Evolutionary conservation across 805 yeast species (phyloP).

Genomic region (Huiozyma sinensis): DNA sequence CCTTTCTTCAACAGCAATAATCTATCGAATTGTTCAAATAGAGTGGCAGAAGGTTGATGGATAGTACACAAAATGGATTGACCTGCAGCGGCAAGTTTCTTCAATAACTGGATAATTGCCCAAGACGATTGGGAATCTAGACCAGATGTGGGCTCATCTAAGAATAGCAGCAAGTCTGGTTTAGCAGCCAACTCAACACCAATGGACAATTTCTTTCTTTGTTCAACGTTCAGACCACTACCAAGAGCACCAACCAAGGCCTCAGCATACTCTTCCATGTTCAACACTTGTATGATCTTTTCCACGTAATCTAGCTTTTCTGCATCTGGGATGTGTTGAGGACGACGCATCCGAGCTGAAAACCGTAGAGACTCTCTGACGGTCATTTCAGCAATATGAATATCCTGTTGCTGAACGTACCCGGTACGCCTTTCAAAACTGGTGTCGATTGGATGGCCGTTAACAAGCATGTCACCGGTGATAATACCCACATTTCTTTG

Average conservation of each 20-base stretch:
- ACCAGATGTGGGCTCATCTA: constrained; percentile 62
- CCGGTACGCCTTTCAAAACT: constrained; percentile 51
- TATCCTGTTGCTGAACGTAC: constrained; percentile 65
- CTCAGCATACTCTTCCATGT: constrained; percentile 53
- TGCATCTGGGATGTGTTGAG: constrained; percentile 33
- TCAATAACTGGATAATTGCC: constrained; percentile 49
- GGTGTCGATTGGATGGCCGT: constrained; percentile 42
- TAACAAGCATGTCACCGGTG: constrained; percentile 49
- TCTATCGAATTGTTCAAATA: constrained; percentile 52
- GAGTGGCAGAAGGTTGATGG: constrained; percentile 58
- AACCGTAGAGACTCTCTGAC: constrained; percentile 62
- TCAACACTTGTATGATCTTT: constrained; percentile 47
- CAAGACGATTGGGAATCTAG: constrained; percentile 48
- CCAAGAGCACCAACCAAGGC: constrained; percentile 64
- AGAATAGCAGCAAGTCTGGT: constrained; percentile 44
- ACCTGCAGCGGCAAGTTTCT: constrained; percentile 48
- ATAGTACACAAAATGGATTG: constrained; percentile 64
- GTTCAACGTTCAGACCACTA: constrained; percentile 51
- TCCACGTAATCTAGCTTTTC: constrained; percentile 59
- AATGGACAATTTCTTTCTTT: constrained; percentile 47
- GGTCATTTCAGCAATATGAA: constrained; percentile 50
- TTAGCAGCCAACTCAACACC: constrained; percentile 58
- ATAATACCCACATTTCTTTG: constrained; percentile 58
- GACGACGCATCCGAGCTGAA: constrained; percentile 55
- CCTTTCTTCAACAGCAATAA: constrained; percentile 52